A percentile compares a stretch with the other conserved stretches of the same genome.
Conservation (phyloP, 2,329 filamentous ascomycete genomes). For the Ophiocordyceps camponoti-leonardi region DNA sequence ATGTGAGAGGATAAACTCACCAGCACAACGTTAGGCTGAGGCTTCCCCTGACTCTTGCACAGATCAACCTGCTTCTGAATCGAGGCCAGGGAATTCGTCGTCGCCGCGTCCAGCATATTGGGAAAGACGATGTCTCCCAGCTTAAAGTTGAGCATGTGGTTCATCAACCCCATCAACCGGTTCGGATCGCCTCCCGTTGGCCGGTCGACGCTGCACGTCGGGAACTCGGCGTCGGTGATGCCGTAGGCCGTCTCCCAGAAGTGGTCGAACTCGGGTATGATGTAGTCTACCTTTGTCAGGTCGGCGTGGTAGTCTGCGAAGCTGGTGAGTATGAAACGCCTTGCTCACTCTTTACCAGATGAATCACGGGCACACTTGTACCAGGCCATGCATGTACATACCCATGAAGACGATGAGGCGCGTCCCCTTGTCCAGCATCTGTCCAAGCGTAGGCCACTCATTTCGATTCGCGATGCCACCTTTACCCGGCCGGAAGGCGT, state of each 20-base stretch:
- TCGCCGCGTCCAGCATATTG: slow-evolving; percentile 10
- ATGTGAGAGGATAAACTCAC: slow-evolving; percentile 10
- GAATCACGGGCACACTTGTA: background rate
- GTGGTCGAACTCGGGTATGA: slow-evolving; percentile 45
- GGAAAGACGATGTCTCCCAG: slow-evolving; percentile 18
- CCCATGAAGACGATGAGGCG: slow-evolving; percentile 58
- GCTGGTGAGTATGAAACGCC: background rate
- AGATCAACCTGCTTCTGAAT: slow-evolving; percentile 12
- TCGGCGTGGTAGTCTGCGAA: slow-evolving; percentile 41
- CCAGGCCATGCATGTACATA: slow-evolving; percentile 11
- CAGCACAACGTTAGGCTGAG: slow-evolving; percentile 15
- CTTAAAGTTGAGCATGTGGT: slow-evolving; percentile 18
- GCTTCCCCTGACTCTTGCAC: slow-evolving; percentile 10
- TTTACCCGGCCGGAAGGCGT: slow-evolving; percentile 32
- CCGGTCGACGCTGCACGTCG: slow-evolving; percentile 47
- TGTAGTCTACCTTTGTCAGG: slow-evolving; percentile 35
- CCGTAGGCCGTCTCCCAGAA: slow-evolving; percentile 62
- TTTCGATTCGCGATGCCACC: slow-evolving; percentile 20
- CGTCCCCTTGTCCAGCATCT: slow-evolving; percentile 43
- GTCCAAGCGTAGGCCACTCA: slow-evolving; percentile 53
- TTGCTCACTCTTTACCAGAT: background rate
- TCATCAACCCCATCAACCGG: slow-evolving; percentile 26
- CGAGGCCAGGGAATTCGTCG: slow-evolving; percentile 18
- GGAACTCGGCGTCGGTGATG: slow-evolving; percentile 39
- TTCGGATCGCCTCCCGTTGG: slow-evolving; percentile 25